Base-by-base conservation (phyloP, 1,139 yeast species). In the Scheffersomyces segobiensis region DNA sequence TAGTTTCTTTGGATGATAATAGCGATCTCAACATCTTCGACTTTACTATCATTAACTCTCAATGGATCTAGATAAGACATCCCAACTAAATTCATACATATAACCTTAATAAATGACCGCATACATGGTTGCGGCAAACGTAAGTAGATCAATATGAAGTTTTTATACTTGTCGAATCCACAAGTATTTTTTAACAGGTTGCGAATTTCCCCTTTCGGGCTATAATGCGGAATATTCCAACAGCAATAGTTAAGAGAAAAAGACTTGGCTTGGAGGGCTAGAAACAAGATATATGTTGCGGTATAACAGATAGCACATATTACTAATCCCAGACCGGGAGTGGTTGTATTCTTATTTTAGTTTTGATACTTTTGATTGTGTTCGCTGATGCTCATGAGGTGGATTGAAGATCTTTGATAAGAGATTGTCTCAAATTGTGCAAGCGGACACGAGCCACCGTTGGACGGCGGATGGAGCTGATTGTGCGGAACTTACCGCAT, bases 21-120 rank as follows among this genome's bases (percentile, higher is more conserved):
- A 63, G 63, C 5, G 61, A 60, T 47, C 54, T 61, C 42, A 61
- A 61, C 42, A 52, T 56, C 10, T 55, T 51, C 51, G 53, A 58
- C 39, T 56, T 59, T 17, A 52, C 60, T 12, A 52, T 18, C 20
- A 58, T 58, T 18, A 58, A 58, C 47, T 46, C 22, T 19, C 7
- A 19, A 10, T 47, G 49, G 49, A 47, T 47, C 10, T 48, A 26
- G 5, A 26, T 26, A 7, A 12, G 39, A 26, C 8, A 26, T 5
- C 7, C 26, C 26, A n/a, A n/a, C n/a, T n/a, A n/a, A n/a, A n/a
- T n/a, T n/a, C n/a, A n/a, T n/a, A n/a, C n/a, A n/a, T n/a, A n/a
- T n/a, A n/a, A n/a, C n/a, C n/a, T n/a, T n/a, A n/a, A n/a, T n/a
- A n/a, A n/a, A n/a, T n/a, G n/a, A n/a, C n/a, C n/a, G n/a, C n/a